Conservation (phyloP, 768 basidiomycete species). For the Phaeotremella skinneri region DNA sequence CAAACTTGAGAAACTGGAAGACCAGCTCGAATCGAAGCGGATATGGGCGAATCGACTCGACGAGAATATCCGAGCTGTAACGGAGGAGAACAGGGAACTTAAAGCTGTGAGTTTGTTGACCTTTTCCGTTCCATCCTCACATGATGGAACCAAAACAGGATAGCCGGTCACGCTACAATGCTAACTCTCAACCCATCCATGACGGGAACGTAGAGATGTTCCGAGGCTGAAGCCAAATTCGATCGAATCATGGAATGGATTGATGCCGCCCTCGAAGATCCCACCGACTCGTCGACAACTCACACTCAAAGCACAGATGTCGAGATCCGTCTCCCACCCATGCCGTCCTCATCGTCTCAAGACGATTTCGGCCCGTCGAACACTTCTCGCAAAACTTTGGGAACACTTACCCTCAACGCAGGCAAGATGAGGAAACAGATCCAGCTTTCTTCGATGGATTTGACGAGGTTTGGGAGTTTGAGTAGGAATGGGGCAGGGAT, state of each 20-base stretch:
- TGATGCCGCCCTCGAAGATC: slow-evolving; percentile 15
- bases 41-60: slow-evolving; percentile 47
- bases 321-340: slow-evolving; percentile 7
- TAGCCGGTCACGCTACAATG: slow-evolving; percentile 19
- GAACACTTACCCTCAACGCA: slow-evolving; percentile 22
- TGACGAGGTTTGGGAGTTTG: slow-evolving; percentile 38
- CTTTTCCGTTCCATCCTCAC: not conserved
- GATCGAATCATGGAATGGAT: slow-evolving; percentile 31
- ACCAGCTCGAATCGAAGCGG: slow-evolving; percentile 35
- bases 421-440: slow-evolving; percentile 27
- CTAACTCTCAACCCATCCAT: not conserved
- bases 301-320: not conserved
- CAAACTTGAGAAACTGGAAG: slow-evolving; percentile 38
- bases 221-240: slow-evolving; percentile 31
- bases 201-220: not conserved
- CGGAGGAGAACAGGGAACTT: slow-evolving; percentile 37
- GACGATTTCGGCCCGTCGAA: slow-evolving; percentile 33
- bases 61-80: slow-evolving; percentile 42
- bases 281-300: not conserved
- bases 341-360: slow-evolving; percentile 7
- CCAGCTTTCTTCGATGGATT: slow-evolving; percentile 36
- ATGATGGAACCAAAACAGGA: too few species aligned
- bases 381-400: not conserved
- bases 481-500: slow-evolving; percentile 14
- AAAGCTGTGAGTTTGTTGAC: slow-evolving; percentile 21